phyloP scores from a whole-genome alignment of 495 filamentous ascomycete genomes.

The Penicillium cinerascens region DNA sequence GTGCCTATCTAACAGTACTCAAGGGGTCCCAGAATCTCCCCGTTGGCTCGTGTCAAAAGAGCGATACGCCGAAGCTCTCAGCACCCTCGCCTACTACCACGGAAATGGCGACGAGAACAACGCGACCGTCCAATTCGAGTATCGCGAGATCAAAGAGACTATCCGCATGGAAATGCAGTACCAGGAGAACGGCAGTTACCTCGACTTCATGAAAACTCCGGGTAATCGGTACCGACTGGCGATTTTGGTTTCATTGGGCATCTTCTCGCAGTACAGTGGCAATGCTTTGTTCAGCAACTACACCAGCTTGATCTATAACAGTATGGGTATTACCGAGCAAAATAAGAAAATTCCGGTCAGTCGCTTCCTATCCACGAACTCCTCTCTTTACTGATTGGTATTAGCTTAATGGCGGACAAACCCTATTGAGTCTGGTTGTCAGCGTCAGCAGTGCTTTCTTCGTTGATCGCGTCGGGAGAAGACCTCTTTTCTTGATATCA shows the following conservation, averaged over 20 bases:
- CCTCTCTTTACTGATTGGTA: too few relatives aligned
- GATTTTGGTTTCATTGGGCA: constrained; percentile 39
- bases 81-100: constrained; percentile 30
- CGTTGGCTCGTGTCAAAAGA: constrained; percentile 40
- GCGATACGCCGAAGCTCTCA: constrained; percentile 34
- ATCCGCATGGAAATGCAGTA: constrained; percentile 27
- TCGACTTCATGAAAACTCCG: constrained; percentile 32
- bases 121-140: constrained; percentile 23
- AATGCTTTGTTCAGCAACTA: too few relatives aligned
- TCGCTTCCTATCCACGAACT: too few relatives aligned
- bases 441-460: too few relatives aligned
- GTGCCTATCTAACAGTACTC: too few relatives aligned
- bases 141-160: constrained; percentile 26
- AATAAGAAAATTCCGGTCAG: too few relatives aligned
- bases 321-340: too few relatives aligned
- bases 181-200: constrained; percentile 30
- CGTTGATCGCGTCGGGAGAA: too few relatives aligned
- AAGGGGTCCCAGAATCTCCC: constrained; percentile 45
- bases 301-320: too few relatives aligned
- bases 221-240: neutral
- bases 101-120: constrained; percentile 22
- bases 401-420: too few relatives aligned
- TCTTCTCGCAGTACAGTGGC: constrained; percentile 24
- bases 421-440: too few relatives aligned
- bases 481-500: too few relatives aligned